Evolutionary conservation across 208 protist genomes (phyloP).

Genomic region (Trypanosoma congolense): DNA sequence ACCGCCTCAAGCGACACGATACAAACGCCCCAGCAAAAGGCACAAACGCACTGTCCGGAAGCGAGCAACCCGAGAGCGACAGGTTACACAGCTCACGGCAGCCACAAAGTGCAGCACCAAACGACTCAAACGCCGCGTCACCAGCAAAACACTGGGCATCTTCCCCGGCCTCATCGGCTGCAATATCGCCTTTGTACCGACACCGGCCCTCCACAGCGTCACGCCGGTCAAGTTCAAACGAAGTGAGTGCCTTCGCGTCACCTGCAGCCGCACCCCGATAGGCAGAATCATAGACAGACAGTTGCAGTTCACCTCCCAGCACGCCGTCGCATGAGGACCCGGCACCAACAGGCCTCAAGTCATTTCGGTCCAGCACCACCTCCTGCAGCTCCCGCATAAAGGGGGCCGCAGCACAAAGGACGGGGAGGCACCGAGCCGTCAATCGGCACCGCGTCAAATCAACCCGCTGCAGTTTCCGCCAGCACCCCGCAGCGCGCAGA

Average conservation of each 20-base stretch:
- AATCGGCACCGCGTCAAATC: constrained; percentile 74
- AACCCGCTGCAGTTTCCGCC: constrained; percentile 44
- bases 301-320: constrained; percentile 10
- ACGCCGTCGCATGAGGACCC: no score
- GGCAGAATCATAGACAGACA: constrained; percentile 62
- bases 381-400: constrained; percentile 30
- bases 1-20: constrained; percentile 30
- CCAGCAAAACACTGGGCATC: background rate
- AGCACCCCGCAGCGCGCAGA: constrained; percentile 30
- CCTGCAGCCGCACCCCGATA: constrained; percentile 32
- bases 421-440: constrained; percentile 27
- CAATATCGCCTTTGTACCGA: constrained; percentile 43
- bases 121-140: constrained; percentile 20
- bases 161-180: background rate
- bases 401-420: constrained; percentile 30
- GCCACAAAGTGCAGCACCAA: constrained; percentile 52
- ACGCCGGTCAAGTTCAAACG: constrained; percentile 68
- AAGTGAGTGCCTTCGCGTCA: constrained; percentile 55
- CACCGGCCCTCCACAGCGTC: constrained; percentile 49
- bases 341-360: constrained; percentile 26
- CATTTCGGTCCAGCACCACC: constrained; percentile 62
- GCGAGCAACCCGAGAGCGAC: constrained; percentile 46
- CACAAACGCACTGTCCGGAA: constrained; percentile 36
- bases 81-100: constrained; percentile 40
- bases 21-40: constrained; percentile 15